Evolutionary conservation across 306 rosid genomes (phyloP), one percentile per base, ranked within the genome.

Genomic region (Cotoneaster glaucophyllus): DNA sequence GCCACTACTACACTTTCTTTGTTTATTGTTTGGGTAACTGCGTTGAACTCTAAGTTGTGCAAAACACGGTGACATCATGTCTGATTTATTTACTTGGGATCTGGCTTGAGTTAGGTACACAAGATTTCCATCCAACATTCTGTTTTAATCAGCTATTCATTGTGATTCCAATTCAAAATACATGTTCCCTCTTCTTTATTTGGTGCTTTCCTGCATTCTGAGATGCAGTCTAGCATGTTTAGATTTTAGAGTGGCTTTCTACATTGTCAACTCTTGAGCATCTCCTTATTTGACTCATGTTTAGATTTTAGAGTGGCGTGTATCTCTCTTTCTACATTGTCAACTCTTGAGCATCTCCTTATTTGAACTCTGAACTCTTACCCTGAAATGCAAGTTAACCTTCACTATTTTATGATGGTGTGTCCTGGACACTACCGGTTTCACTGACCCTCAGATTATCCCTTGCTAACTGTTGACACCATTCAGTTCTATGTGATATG

Each of bases 41-140:
- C 52, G 61, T 78, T 81, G 70, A 67, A 52, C 66, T 67, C 44
- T 62, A 68, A 74, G 34, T 82, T 82, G 32, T 64, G 48, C 81
- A 14, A 71, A 64, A 58, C 26, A 58, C 26, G 6, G 8, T 65
- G 45, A 21, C 69, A 6, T 54, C 59, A 18, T 54, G 67, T 61
- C 13, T n/a, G 61, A 29, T 11, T 59, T 22, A 15, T 39, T 24
- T 21, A 64, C 37, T 24, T 45, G 0, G 48, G n/a, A 44, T 19
- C 65, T 52, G n/a, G 74, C 37, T 31, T 43, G 25, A n/a, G 64
- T 54, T n/a, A 14, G 64, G 50, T 34, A 4, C 48, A 31, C n/a
- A n/a, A 21, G 45, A 53, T 5, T n/a, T 54, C 52, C 50, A 44
- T 52, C 56, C 45, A n/a, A 71, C 8, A n/a, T 19, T n/a, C n/a